Base-by-base conservation (phyloP, 2,329 filamentous ascomycete species). In the Fusarium proliferatum region DNA sequence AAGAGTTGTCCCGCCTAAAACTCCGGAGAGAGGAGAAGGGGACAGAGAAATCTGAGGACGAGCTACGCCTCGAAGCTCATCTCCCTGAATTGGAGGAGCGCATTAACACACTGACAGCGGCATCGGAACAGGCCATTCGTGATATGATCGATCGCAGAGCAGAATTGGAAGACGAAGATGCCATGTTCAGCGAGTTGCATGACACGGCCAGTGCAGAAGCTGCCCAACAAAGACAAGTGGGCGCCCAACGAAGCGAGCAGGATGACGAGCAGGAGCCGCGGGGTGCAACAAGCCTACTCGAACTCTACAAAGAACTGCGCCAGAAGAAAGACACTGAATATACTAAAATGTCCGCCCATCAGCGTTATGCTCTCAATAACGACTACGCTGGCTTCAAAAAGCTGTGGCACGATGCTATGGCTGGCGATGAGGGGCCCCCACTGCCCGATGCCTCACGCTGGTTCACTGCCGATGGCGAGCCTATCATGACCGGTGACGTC, bases 301-400 rank as follows among this genome's bases (percentile, higher is more conserved):
- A 79, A 11, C 64, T 84, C n/a, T 80, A 87, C 45, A 76, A 80
- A 42, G 67, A 82, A 11, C 78, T 81, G 17, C 82, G 82, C 36
- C 76, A 80, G 36, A 70, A 79, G 39, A 86, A 85, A 61, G 76
- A 79, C 1, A 76, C 74, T 16, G 84, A 86, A 45, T 90, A 89
- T 76, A 79, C 78, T 2, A 70, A 75, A 4, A 79, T 86, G 72
- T 81, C 77, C 41, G 76, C 82, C 52, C 79, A 86, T 66, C 80
- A 87, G 72, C 86, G 86, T 33, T 91, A 90, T 76, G 88, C 84
- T 9, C 73, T 84, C 17, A 85, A 90, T 80, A 90, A 90, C 77
- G 87, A 90, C 75, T 91, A 91, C 76, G 84, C 86, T 64, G 80
- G 81, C n/a, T 90, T 91, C 84, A 89, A 89, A 78, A 86, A 86